These are phyloP conservation scores for Wickerhamomyces queroliae DNA, from an alignment of 805 yeast genomes.

Conservation along the genomic window DNA sequence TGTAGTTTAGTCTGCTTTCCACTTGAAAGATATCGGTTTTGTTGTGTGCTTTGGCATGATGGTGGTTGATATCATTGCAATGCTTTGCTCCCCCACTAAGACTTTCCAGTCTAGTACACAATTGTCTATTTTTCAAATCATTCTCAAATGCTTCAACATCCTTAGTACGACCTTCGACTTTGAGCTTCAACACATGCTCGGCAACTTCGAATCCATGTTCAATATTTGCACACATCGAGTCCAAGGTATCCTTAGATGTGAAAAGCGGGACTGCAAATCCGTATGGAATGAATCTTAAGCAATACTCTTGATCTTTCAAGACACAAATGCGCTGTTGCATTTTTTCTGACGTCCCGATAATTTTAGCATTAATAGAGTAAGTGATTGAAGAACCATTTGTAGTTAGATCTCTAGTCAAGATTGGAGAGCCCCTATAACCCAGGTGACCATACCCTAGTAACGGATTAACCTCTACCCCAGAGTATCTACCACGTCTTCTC, in stretches of 20 bases:
- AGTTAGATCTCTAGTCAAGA: constrained; percentile 44
- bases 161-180: constrained; percentile 1
- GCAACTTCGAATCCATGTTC: constrained; percentile 15
- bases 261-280: constrained; percentile 25
- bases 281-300: constrained; percentile 34
- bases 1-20: not conserved
- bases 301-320: constrained; percentile 30
- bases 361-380: constrained; percentile 51
- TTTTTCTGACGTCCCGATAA: constrained; percentile 40
- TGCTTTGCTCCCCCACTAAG: not conserved
- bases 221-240: constrained; percentile 6
- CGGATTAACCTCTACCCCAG: constrained; percentile 26
- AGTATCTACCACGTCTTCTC: constrained; percentile 24
- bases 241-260: constrained; percentile 9
- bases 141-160: constrained; percentile 2
- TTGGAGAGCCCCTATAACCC: constrained; percentile 46
- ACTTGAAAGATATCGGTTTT: not conserved
- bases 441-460: constrained; percentile 45
- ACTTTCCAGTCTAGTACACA: not conserved
- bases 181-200: constrained; percentile 11
- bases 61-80: too few relatives aligned
- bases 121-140: not conserved
- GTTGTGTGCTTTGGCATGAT: not conserved
- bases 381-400: constrained; percentile 41
- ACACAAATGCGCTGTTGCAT: constrained; percentile 21